These are phyloP conservation scores for Diaporthe amygdali DNA, from an alignment of 2,329 filamentous ascomycete species.

Conservation along the genomic window DNA sequence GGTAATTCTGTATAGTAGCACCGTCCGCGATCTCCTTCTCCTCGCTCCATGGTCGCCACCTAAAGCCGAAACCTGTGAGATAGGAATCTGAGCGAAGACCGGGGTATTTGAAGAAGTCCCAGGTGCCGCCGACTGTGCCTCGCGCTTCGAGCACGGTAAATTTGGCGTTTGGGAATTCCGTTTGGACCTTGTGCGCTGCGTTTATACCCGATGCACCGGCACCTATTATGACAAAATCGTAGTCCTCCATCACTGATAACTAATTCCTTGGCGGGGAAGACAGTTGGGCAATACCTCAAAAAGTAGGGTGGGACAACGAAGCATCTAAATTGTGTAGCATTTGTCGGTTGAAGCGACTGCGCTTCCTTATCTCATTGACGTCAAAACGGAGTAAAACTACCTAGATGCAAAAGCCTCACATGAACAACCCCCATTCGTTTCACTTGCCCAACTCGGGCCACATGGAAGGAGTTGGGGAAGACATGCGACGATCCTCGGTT, in stretches of 20 bases:
- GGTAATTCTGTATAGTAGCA: slow-evolving; percentile 56
- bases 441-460: neutral
- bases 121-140: slow-evolving; percentile 73
- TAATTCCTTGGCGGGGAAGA: neutral
- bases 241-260: slow-evolving; percentile 6
- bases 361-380: neutral
- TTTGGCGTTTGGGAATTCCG: slow-evolving; percentile 56
- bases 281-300: too few relatives aligned
- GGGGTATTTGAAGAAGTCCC: slow-evolving; percentile 79
- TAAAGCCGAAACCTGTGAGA: slow-evolving; percentile 67
- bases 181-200: slow-evolving; percentile 69
- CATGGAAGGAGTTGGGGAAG: neutral
- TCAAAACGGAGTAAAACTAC: neutral
- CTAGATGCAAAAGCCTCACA: neutral
- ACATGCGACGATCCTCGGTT: slow-evolving; percentile 8
- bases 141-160: slow-evolving; percentile 74
- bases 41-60: slow-evolving; percentile 74
- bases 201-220: slow-evolving; percentile 79
- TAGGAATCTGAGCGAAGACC: slow-evolving; percentile 72
- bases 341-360: too few relatives aligned
- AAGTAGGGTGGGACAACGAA: too few relatives aligned
- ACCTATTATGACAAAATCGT: slow-evolving; percentile 69
- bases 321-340: neutral
- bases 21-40: slow-evolving; percentile 58
- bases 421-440: neutral